phyloP scores from a whole-genome alignment of 2,329 filamentous ascomycete species.

The Aspergillus sp. region DNA sequence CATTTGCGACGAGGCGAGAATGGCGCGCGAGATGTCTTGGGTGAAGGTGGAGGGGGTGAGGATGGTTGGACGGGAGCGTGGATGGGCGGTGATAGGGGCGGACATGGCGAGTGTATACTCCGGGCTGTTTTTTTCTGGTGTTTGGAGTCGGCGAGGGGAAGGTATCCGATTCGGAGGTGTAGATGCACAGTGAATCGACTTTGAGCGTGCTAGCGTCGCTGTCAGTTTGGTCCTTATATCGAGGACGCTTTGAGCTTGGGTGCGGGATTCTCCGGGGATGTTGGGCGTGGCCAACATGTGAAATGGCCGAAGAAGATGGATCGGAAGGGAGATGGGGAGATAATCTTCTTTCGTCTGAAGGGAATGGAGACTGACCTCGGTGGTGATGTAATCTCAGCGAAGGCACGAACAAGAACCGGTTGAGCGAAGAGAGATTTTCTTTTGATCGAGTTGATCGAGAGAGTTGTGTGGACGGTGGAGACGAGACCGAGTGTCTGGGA shows the following conservation, averaged over 20 bases:
- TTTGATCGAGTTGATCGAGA: neutral
- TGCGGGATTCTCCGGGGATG: neutral
- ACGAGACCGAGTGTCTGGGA: neutral
- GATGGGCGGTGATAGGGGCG: conserved; percentile 15
- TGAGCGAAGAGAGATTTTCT: neutral
- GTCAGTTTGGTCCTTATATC: too few species aligned
- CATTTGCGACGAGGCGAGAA: conserved; percentile 33
- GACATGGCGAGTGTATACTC: conserved; percentile 16
- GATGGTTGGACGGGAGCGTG: conserved; percentile 17
- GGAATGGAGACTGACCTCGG: neutral
- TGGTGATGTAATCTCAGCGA: neutral
- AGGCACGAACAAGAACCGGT: neutral
- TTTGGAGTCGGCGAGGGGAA: neutral
- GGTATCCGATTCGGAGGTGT: neutral
- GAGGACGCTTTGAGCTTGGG: neutral
- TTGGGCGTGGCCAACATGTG: neutral
- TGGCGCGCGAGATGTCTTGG: conserved; percentile 39
- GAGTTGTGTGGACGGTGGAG: too few species aligned
- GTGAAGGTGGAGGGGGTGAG: conserved; percentile 28
- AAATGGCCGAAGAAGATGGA: neutral
- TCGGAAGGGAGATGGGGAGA: neutral
- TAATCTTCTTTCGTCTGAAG: neutral
- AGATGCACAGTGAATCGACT: too few species aligned
- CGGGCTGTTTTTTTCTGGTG: neutral
- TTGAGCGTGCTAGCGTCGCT: too few species aligned